Evolutionary conservation across 352 stramenopile species (phyloP).

Genomic region (Pythium sukuiense): DNA sequence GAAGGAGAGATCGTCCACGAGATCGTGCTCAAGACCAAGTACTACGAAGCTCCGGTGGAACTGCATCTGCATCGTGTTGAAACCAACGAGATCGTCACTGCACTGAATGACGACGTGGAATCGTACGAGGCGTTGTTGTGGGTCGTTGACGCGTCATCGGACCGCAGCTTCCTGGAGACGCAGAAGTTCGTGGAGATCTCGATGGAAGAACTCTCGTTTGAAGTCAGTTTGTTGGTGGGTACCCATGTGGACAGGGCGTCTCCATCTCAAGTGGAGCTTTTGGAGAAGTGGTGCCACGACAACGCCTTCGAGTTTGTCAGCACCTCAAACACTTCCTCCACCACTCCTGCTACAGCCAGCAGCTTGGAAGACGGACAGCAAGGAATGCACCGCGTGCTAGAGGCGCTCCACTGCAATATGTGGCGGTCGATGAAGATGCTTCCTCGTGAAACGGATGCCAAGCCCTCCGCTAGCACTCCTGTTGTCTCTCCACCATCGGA

Average conservation of each 20-base stretch:
- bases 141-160: slow-evolving; percentile 24
- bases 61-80: slow-evolving; percentile 26
- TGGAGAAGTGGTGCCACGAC: slow-evolving; percentile 58
- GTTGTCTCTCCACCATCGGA: background rate
- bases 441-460: slow-evolving; percentile 8
- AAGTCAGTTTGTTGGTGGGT: slow-evolving; percentile 27
- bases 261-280: slow-evolving; percentile 28
- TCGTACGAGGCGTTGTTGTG: slow-evolving; percentile 33
- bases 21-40: slow-evolving; percentile 26
- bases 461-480: background rate
- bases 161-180: slow-evolving; percentile 26
- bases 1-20: slow-evolving; percentile 4
- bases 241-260: slow-evolving; percentile 1
- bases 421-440: slow-evolving; percentile 75
- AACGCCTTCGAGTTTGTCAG: slow-evolving; percentile 68
- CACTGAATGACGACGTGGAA: slow-evolving; percentile 25
- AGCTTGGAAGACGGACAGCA: slow-evolving; percentile 37
- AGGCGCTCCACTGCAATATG: slow-evolving; percentile 79
- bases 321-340: slow-evolving; percentile 14
- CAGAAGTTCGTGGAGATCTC: slow-evolving; percentile 29
- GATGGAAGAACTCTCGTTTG: slow-evolving; percentile 32
- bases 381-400: slow-evolving; percentile 67
- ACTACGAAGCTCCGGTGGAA: slow-evolving; percentile 28
- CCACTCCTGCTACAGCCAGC: background rate
- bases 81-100: slow-evolving; percentile 22